Percentiles rank a stretch among this genome's conserved stretches.
Evolutionary conservation across 495 filamentous ascomycete genomes (phyloP).

Genomic region (Aspergillus sclerotiicarbonarius): DNA sequence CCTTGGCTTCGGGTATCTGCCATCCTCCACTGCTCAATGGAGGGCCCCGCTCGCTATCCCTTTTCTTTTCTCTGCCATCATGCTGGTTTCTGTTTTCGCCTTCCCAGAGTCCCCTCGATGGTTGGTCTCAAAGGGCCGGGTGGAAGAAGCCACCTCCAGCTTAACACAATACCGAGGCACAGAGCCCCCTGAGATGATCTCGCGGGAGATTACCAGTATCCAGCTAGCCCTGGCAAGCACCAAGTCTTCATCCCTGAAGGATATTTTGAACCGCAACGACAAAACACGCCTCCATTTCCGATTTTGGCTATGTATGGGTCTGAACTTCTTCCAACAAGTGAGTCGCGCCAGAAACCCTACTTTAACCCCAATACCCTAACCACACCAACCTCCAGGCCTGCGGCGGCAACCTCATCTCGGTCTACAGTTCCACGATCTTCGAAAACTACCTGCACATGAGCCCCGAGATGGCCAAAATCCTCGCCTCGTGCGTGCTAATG

Average conservation of each 20-base stretch:
- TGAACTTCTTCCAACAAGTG: conserved; percentile 35
- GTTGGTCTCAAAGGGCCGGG: background rate
- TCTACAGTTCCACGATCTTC: conserved; percentile 24
- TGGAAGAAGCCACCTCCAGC: conserved; percentile 9
- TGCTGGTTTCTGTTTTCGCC: too few relatives aligned
- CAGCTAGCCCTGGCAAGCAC: conserved; percentile 30
- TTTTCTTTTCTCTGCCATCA: too few relatives aligned
- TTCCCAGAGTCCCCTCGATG: too few relatives aligned
- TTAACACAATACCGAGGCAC: too few relatives aligned
- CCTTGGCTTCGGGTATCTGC: conserved; percentile 37
- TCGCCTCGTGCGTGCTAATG: conserved; percentile 30
- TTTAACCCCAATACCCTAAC: too few relatives aligned
- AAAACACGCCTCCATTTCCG: conserved; percentile 18
- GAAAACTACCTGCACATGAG: conserved; percentile 15
- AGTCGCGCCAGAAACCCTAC: background rate
- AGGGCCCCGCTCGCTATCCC: conserved; percentile 37
- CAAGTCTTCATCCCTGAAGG: conserved; percentile 13
- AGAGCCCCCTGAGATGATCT: conserved; percentile 13
- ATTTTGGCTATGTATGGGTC: conserved; percentile 23
- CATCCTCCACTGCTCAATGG: conserved; percentile 40
- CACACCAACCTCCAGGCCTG: too few relatives aligned
- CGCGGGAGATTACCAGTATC: conserved; percentile 26
- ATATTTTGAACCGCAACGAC: conserved; percentile 19
- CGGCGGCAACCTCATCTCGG: conserved; percentile 22
- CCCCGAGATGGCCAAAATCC: conserved; percentile 12